Base-by-base conservation (phyloP, 208 protist genomes). In the Vickermania spadyakhi region DNA sequence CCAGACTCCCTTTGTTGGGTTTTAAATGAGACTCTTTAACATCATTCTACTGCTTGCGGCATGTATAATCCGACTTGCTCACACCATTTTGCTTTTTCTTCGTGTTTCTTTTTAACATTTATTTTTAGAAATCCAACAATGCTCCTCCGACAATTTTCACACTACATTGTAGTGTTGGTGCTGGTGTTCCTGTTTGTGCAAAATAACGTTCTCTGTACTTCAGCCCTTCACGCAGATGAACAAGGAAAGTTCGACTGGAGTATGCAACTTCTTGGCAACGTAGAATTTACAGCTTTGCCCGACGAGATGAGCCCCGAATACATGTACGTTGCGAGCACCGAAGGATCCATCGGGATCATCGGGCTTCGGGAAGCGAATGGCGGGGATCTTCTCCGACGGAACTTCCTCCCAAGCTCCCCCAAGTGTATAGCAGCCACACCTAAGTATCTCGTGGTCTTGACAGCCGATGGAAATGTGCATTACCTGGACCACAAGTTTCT, bases 221-320 rank as follows among this genome's bases (percentile, higher is more conserved):
- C 11, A 4, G 81, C 80, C 23, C 89, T 95, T 45, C 88, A 95
- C 55, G 88, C 87, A 52, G 88, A 95, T 70, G 88, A 95, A 61
- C 77, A 87, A 36, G 88, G 88, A 5, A 63, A 86, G 42, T 81
- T 84, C 13, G 88, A 95, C 56, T 95, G 83, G 81, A 64, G 89
- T 13, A 58, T 87, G 41, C 80, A 77, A 53, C 78, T 86, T 58
- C 79, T 82, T 1, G 88, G 88, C 11, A 69, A 89, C 56, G 84
- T 92, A 30, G 71, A 86, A 31, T 61, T 84, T 22, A 77, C 73
- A n/a, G 68, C 79, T 1, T 62, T 82, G 25, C 64, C 78, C 49
- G 71, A 75, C 1, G 52, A 58, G 14, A 50, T 66, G 30, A 71
- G 60, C 14, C 42, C 62, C 2, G 54, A 68, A 26, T n/a, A 77